Evolutionary conservation across 305 asterid species (phyloP), one percentile per base, ranked within the genome.

Genomic region (Solanum hybrid): DNA sequence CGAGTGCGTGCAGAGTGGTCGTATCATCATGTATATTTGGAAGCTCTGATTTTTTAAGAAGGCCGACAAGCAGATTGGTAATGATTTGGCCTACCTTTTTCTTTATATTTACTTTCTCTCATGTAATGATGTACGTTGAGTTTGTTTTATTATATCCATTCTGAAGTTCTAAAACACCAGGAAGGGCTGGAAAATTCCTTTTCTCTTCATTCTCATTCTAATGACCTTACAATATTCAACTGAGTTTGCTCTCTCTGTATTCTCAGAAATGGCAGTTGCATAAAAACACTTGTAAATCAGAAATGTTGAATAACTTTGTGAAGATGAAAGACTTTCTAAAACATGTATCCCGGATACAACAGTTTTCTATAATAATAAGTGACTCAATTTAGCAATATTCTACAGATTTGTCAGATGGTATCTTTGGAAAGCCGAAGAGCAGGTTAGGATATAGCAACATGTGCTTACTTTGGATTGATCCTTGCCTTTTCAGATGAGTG

Each of bases 1-100:
- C 92, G 99, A 94, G 87, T 89, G 92, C 90, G 39, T 97, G 99
- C 90, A 91, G 86, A 88, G 93, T 97, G 90, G 96, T 89, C 61
- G 98, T 97, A 80, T 95, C 99, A 73, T 97, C 99, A 6, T 97
- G 99, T 95, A 96, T 95, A 89, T 97, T 96, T 92, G 99, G 99
- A 86, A 97, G 94, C 95, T 97, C 97, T 24, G 99, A 97, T 92
- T 97, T 95, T 90, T 90, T 97, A 93, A 95, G 98, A 89, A 94
- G 98, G 89, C 99, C 99, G 88, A 91, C 98, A 87, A 95, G 97
- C 95, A 96, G 95, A 96, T 39, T 95, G 98, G 99, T 97, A 95
- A 92, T n/a, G 88, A 87, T 89, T 22, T 57, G 88, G 46, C 76
- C 20, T 33, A 64, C 78, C 31, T 36, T 57, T 91, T 84, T 78